Percentiles rank a stretch among this genome's conserved stretches.
Conservation (phyloP, 495 filamentous ascomycete genomes). For the Penicillium paxilli region DNA sequence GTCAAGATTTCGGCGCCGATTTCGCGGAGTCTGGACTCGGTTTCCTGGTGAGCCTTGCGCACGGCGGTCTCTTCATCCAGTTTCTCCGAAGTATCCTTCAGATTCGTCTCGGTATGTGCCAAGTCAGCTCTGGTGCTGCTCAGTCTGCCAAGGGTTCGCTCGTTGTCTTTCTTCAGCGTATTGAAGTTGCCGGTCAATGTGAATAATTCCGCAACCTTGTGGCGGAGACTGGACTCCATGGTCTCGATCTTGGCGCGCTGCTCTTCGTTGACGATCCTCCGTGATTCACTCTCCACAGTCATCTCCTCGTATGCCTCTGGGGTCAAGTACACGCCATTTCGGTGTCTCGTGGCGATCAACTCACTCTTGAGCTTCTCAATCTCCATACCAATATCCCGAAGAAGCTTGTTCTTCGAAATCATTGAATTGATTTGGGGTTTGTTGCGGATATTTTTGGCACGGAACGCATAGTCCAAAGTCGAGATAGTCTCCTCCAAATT, state of each 20-base stretch:
- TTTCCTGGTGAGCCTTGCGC: constrained; percentile 80
- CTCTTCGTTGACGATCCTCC: constrained; percentile 89
- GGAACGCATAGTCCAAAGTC: constrained; percentile 94
- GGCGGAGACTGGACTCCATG: constrained; percentile 82
- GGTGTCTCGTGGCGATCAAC: constrained; percentile 86
- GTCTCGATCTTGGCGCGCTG: constrained; percentile 89
- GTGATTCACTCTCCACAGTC: constrained; percentile 84
- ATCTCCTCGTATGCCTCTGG: constrained; percentile 84
- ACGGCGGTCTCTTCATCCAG: constrained; percentile 79
- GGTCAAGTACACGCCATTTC: constrained; percentile 91
- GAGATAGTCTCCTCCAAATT: constrained; percentile 98
- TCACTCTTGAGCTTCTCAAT: constrained; percentile 94
- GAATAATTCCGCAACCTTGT: constrained; percentile 91
- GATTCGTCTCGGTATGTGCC: constrained; percentile 80
- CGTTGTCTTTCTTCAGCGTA: constrained; percentile 80
- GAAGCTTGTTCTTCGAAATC: constrained; percentile 86
- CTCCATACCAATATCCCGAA: constrained; percentile 87
- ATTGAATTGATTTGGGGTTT: constrained; percentile 93
- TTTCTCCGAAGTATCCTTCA: constrained; percentile 70
- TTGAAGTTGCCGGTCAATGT: constrained; percentile 81
- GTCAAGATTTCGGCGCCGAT: constrained; percentile 74
- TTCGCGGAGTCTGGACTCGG: constrained; percentile 70
- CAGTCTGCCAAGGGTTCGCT: constrained; percentile 66
- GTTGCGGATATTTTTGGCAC: constrained; percentile 97
- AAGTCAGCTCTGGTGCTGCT: constrained; percentile 78